A percentile compares a stretch with the other conserved stretches of the same genome.
Conservation (phyloP, 192 early-diverging fungal genomes). For the Dispira simplex region DNA sequence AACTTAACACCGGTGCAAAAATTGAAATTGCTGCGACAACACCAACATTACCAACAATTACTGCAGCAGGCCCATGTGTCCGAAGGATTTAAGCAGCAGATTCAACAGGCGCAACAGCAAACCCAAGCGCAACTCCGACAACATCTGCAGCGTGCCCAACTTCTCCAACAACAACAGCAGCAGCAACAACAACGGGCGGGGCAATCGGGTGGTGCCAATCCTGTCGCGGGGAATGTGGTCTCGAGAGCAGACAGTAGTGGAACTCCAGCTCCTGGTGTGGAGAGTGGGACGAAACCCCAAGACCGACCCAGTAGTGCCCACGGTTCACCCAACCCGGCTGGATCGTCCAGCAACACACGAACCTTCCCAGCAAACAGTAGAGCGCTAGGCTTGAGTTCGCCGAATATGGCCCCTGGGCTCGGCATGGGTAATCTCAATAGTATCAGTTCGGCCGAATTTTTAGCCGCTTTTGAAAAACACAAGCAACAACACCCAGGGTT, state of each 20-base stretch:
- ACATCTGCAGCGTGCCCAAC: constrained; percentile 9
- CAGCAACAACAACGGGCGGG: not conserved
- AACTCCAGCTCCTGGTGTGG: not conserved
- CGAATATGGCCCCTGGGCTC: not conserved
- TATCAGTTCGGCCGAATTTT: not conserved
- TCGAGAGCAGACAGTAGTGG: not conserved
- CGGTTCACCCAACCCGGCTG: not conserved
- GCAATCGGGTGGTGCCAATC: not conserved
- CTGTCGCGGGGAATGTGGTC: not conserved
- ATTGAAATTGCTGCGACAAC: constrained; percentile 3
- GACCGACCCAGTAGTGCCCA: not conserved
- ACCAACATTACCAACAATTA: constrained; percentile 5
- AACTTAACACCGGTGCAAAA: constrained; percentile 9
- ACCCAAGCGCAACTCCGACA: constrained; percentile 9
- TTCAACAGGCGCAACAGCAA: constrained; percentile 6
- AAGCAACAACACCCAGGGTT: not conserved
- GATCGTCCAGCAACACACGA: too few relatives aligned
- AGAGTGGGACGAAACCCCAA: too few relatives aligned
- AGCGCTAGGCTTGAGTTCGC: not conserved
- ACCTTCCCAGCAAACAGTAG: too few relatives aligned
- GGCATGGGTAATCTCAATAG: not conserved
- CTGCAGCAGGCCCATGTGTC: not conserved
- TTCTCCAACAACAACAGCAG: constrained; percentile 3
- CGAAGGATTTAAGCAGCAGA: not conserved
- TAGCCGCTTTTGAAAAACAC: constrained; percentile 3